Conservation (phyloP, 2,329 filamentous ascomycete genomes). For the Coleophoma eucalyptorum region DNA sequence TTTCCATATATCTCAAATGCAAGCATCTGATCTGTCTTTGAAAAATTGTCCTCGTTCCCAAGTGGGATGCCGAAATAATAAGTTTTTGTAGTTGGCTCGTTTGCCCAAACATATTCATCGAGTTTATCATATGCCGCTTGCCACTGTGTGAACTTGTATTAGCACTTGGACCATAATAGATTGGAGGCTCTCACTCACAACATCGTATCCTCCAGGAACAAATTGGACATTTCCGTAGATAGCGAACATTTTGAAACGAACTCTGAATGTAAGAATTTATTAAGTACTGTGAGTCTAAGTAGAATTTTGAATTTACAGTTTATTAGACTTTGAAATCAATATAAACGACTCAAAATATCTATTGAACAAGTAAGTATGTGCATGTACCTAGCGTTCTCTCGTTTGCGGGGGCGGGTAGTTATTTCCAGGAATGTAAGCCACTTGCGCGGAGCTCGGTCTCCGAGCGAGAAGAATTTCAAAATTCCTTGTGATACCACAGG, state of each 20-base stretch:
- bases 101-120: constrained; percentile 28
- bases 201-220: constrained; percentile 30
- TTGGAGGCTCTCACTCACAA: constrained; percentile 16
- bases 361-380: neutral
- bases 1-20: constrained; percentile 31
- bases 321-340: neutral
- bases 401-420: neutral
- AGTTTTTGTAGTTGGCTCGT: constrained; percentile 32
- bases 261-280: neutral
- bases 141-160: constrained; percentile 26
- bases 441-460: neutral
- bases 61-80: constrained; percentile 39
- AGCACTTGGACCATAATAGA: neutral
- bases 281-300: neutral
- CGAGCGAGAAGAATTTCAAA: no score
- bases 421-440: neutral
- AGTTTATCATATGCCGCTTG: constrained; percentile 36
- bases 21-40: constrained; percentile 28
- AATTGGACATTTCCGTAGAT: constrained; percentile 29
- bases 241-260: neutral
- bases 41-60: constrained; percentile 27
- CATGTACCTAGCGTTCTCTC: neutral
- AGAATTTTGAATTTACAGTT: neutral
- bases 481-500: no score
- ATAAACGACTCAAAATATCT: neutral